Percentiles rank a stretch among this genome's conserved stretches.
Conservation (phyloP, 225 moss, liverwort and hornwort genomes). For the Polytrichum formosum region DNA sequence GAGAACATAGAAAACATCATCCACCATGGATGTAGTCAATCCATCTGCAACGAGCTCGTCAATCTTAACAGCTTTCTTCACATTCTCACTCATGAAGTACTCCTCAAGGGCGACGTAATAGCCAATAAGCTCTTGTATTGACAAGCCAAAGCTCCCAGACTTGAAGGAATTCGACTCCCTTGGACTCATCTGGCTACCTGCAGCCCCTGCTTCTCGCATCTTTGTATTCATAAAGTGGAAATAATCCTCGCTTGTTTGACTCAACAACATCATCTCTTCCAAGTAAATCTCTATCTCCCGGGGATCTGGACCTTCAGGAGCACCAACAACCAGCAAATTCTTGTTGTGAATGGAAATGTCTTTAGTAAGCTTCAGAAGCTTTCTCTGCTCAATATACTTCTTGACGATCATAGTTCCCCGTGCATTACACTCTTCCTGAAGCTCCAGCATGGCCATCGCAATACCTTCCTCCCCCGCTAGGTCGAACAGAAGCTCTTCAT, state of each 20-base stretch:
- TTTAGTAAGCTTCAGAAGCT: slow-evolving; percentile 70
- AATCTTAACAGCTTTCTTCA: slow-evolving; percentile 90
- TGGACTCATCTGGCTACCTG: slow-evolving; percentile 80
- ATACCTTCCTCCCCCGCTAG: slow-evolving; percentile 84
- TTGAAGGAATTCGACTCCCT: slow-evolving; percentile 61
- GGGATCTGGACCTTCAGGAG: slow-evolving; percentile 75
- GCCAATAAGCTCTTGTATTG: slow-evolving; percentile 84
- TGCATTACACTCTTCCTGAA: slow-evolving; percentile 85
- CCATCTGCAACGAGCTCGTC: slow-evolving; percentile 91
- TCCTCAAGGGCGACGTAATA: slow-evolving; percentile 82
- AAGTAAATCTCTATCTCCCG: slow-evolving; percentile 67
- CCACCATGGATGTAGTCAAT: slow-evolving; percentile 92
- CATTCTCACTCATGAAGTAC: slow-evolving; percentile 93
- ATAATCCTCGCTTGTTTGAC: slow-evolving; percentile 94
- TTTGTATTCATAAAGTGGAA: slow-evolving; percentile 73
- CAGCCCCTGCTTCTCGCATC: slow-evolving; percentile 69
- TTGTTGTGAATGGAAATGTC: slow-evolving; percentile 70
- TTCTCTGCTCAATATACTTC: slow-evolving; percentile 76
- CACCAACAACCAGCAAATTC: slow-evolving; percentile 59
- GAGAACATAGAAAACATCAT: slow-evolving; percentile 94
- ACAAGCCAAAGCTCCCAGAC: slow-evolving; percentile 69
- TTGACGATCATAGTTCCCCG: slow-evolving; percentile 73
- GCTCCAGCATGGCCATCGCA: slow-evolving; percentile 79
- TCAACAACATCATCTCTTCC: slow-evolving; percentile 93
- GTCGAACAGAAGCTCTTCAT: slow-evolving; percentile 79